These are phyloP conservation scores for Corallochytrium limacisporum DNA, from an alignment of 78 protist species.

Conservation along the genomic window DNA sequence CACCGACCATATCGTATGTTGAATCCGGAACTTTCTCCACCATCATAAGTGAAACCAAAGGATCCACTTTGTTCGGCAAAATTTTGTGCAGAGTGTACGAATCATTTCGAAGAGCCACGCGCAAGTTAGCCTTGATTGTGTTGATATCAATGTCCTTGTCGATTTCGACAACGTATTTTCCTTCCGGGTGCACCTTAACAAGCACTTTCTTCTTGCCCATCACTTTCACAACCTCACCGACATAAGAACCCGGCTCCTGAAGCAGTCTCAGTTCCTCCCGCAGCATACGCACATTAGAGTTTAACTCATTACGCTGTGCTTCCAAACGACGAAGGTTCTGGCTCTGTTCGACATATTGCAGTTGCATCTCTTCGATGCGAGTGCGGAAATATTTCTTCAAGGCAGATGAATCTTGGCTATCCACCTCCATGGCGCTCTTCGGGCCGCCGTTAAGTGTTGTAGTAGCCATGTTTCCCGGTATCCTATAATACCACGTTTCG, in stretches of 20 bases:
- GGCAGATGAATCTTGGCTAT: no score
- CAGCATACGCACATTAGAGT: conserved; percentile 79
- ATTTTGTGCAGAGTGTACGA: conserved; percentile 82
- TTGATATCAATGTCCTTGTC: conserved; percentile 73
- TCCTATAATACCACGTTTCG: no score
- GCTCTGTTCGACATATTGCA: conserved; percentile 31
- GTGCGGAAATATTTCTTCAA: no score
- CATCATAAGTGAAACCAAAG: conserved; percentile 83
- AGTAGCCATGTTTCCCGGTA: no score
- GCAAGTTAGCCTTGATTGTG: conserved; percentile 54
- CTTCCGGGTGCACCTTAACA: conserved; percentile 93
- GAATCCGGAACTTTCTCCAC: conserved; percentile 99
- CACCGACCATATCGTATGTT: conserved; percentile 98
- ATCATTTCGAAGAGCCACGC: conserved; percentile 86
- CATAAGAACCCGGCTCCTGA: conserved; percentile 86
- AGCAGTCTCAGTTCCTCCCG: conserved; percentile 85
- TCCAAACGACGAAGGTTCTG: conserved; percentile 79
- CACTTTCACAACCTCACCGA: conserved; percentile 94
- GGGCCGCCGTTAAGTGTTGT: no score
- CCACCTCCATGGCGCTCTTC: no score
- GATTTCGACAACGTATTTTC: conserved; percentile 93
- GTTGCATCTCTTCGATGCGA: conserved; percentile 36
- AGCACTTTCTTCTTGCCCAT: conserved; percentile 87
- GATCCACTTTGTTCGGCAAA: conserved; percentile 91
- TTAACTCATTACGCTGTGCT: conserved; percentile 92